Conservation (phyloP, 805 yeast species). For the Spathaspora arborariae region DNA sequence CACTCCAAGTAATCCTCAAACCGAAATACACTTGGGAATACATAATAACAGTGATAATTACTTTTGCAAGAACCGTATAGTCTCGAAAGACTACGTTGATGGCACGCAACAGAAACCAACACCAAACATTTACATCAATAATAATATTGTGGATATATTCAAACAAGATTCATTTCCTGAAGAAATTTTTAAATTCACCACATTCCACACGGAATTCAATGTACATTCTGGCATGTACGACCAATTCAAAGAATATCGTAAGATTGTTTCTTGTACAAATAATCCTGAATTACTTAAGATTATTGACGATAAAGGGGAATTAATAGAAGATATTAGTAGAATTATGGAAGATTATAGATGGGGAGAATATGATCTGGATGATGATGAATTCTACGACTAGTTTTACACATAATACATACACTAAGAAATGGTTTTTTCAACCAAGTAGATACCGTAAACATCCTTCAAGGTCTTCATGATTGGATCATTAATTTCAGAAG, state of each 20-base stretch:
- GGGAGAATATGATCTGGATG: conserved; percentile 25
- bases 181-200: conserved; percentile 9
- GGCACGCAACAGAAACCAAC: conserved; percentile 4
- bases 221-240: conserved; percentile 20
- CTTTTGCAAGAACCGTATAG: conserved; percentile 11
- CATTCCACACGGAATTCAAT: conserved; percentile 20
- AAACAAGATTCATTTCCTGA: conserved; percentile 27
- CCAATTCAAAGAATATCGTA: conserved; percentile 26
- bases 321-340: conserved; percentile 30
- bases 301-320: conserved; percentile 31
- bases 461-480: conserved; percentile 89
- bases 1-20: neutral
- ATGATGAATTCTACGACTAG: conserved; percentile 19
- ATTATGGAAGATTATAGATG: conserved; percentile 28
- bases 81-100: conserved; percentile 4
- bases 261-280: conserved; percentile 13
- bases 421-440: conserved; percentile 69
- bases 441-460: conserved; percentile 79
- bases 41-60: conserved; percentile 1
- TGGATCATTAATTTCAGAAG: conserved; percentile 86
- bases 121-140: conserved; percentile 7
- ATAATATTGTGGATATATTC: conserved; percentile 17
- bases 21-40: conserved; percentile 5
- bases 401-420: neutral
- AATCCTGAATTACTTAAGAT: conserved; percentile 12